Evolutionary conservation across 208 protist species (phyloP), one percentile per base, ranked within the genome.

Genomic region (Leishmania gerbilli): DNA sequence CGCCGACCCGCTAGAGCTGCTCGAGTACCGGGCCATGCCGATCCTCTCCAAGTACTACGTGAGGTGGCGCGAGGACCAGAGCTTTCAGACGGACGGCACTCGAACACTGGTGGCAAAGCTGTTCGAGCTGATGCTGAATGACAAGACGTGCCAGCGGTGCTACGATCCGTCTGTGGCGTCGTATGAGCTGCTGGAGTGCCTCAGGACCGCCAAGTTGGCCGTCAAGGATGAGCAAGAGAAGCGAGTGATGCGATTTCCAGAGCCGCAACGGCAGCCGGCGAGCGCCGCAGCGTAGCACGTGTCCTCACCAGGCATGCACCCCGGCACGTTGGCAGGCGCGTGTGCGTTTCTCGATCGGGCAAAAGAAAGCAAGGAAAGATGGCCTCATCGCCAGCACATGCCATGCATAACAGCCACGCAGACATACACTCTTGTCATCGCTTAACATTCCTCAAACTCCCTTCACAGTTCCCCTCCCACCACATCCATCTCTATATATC

Each of bases 11-110:
- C 88, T 97, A 51, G 91, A 91, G 65, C 84, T 97, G 58, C 84
- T 97, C 56, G 90, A 97, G 85, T 96, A 96, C 87, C 90, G 92
- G 40, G 94, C 90, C 34, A 94, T 97, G 92, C 92, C 94, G 9
- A 94, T 97, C 75, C 81, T 97, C 11, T 90, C 92, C 11, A 96
- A 97, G 85, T 93, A 90, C 82, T 97, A 91, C 71, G 91, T 97
- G n/a, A 88, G 86, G 71, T 97, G 92, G 91, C 82, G 89, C 67
- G 88, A 96, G 69, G 92, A 96, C 74, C 77, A 86, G 47, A 80
- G 86, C 40, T 97, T 97, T 67, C 91, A 93, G 74, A 95, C 90
- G 24, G 94, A 95, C 71, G 92, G 92, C 51, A 94, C 89, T 3
- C 90, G 90, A 11, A 79, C 78, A 4, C 17, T 90, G 27, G 83